Conservation (phyloP, 306 rosid genomes). For the Fagus crenata region DNA sequence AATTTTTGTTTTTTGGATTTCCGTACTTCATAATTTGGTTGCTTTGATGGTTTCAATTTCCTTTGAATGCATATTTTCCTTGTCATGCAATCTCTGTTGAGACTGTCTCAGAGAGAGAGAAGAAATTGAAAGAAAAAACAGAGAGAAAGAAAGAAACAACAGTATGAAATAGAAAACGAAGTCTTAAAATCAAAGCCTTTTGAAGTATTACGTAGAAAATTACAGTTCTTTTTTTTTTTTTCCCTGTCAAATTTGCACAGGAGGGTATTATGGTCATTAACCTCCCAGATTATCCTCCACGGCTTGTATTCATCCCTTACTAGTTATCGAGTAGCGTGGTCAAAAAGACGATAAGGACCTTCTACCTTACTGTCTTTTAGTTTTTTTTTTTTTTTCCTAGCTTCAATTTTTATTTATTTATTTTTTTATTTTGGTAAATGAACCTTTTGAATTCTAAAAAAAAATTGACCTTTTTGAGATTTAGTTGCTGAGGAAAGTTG, state of each 20-base stretch:
- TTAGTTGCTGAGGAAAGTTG: neutral
- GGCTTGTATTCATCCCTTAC: conserved; percentile 14
- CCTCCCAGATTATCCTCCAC: conserved; percentile 5
- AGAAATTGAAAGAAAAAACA: conserved; percentile 8
- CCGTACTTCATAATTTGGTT: conserved; percentile 22
- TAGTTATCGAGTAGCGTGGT: conserved; percentile 25
- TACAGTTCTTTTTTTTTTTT: conserved; percentile 17
- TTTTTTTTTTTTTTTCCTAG: neutral
- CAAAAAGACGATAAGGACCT: conserved; percentile 47
- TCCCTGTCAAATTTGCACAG: neutral
- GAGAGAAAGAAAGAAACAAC: neutral
- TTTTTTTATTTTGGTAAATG: too few relatives aligned
- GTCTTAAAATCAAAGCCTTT: conserved; percentile 18
- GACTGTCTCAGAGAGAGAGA: neutral
- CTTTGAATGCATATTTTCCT: conserved; percentile 6
- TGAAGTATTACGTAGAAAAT: conserved; percentile 29
- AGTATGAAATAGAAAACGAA: conserved; percentile 19
- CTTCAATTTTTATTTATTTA: neutral
- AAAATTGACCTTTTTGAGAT: neutral
- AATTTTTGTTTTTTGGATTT: neutral
- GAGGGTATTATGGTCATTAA: conserved; percentile 53
- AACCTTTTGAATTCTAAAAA: neutral
- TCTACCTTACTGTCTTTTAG: neutral
- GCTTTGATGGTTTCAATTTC: conserved; percentile 11
- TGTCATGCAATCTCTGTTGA: neutral